Base-by-base conservation (phyloP, 805 yeast genomes). In the Candida nemodendra region DNA sequence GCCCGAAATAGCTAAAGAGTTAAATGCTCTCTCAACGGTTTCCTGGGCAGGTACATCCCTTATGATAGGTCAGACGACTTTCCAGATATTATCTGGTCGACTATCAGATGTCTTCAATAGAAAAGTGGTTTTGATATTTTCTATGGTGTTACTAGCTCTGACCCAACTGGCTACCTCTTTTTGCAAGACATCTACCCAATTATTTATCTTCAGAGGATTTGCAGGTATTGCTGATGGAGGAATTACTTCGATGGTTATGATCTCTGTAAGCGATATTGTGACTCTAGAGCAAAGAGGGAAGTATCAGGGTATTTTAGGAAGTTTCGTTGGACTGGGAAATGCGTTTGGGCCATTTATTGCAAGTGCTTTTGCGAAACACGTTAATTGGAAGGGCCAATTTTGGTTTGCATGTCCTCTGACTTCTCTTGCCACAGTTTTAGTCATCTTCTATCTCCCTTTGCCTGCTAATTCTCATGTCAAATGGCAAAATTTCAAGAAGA, bases 41-140 rank as follows among this genome's bases (percentile, higher is more conserved):
- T 68, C 76, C 32, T 78, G 84, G 83, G 79, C 78, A 0, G 80
- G 80, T 11, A 71, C 82, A 0, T 70, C 80, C 2, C 55, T 71
- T 12, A 55, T 75, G 19, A 67, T 78, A 34, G 76, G 80, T 5
- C 69, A 69, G 34, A 66, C 77, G 32, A 66, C 68, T 5, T 73
- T 75, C 44, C 81, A 76, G 47, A 74, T 75, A 4, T 51, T 76
- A 9, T 66, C 71, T 33, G 83, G 83, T 1, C 58, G 83, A 22
- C 51, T 75, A 18, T 68, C 79, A 2, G 83, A 78, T 51, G 74
- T 77, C 7, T 73, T 76, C 51, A 78, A 78, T 8, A 53, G 82
- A 31, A 76, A 75, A 42, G 47, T 50, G 31, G 64, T 74, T 7
- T 51, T 77, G 34, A 44, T 76, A 27, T 45, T 56, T 3, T 64